phyloP scores from a whole-genome alignment of 2,329 filamentous ascomycete species.

The Aspergillus hiratsukae region DNA sequence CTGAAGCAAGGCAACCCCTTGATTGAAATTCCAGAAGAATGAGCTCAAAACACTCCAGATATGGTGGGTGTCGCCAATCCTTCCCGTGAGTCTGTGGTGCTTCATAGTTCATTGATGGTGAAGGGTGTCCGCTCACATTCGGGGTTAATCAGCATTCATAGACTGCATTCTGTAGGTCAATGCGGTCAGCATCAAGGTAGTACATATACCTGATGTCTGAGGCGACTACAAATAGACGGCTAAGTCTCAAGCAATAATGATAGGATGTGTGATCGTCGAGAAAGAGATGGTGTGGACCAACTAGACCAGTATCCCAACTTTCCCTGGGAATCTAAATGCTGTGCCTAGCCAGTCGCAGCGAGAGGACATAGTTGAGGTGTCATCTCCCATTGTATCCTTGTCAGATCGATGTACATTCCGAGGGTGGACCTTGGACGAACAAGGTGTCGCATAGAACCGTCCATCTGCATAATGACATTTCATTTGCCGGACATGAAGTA shows the following conservation, averaged over 20 bases:
- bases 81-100: background rate
- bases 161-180: background rate
- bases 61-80: slow-evolving; percentile 1
- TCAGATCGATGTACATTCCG: background rate
- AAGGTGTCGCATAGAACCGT: background rate
- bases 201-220: background rate
- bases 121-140: background rate
- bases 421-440: background rate
- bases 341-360: background rate
- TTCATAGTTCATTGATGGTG: slow-evolving; percentile 1
- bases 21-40: slow-evolving; percentile 20
- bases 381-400: background rate
- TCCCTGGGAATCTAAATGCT: background rate
- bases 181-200: background rate
- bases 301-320: background rate
- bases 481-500: background rate
- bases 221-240: background rate
- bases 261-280: background rate
- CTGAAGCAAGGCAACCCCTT: slow-evolving; percentile 21
- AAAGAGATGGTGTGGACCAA: background rate
- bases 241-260: background rate
- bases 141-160: background rate
- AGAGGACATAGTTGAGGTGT: background rate
- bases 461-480: background rate
- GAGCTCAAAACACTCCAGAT: slow-evolving; percentile 22